Evolutionary conservation across 495 filamentous ascomycete species (phyloP).

Genomic region (Paragyromitra xinjiangensis): DNA sequence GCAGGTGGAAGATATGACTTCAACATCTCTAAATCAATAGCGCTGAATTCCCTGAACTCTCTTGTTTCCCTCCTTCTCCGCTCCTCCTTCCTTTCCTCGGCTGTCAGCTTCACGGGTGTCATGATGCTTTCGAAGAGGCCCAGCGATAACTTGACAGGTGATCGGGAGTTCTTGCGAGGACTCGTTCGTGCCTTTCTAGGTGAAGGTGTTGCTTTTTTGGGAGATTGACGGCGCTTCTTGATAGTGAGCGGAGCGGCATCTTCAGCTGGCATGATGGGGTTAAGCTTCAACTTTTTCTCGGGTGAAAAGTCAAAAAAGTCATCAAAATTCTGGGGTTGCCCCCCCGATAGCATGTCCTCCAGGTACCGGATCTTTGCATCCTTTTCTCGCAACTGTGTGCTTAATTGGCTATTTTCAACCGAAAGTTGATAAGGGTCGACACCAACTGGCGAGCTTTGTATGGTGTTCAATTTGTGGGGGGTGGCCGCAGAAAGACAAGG

Average conservation of each 20-base stretch:
- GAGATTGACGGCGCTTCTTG: constrained; percentile 53
- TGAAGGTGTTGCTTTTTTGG: constrained; percentile 36
- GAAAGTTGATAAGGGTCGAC: constrained; percentile 43
- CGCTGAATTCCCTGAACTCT: constrained; percentile 57
- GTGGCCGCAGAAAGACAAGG: constrained; percentile 55
- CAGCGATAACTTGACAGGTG: constrained; percentile 42
- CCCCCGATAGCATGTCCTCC: constrained; percentile 47
- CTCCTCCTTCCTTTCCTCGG: constrained; percentile 50
- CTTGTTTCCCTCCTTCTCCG: constrained; percentile 55
- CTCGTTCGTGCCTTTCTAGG: constrained; percentile 36
- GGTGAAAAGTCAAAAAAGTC: constrained; percentile 57
- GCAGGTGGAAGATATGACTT: constrained; percentile 47
- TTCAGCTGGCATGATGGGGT: constrained; percentile 4
- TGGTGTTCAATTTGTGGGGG: constrained; percentile 54
- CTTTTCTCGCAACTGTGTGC: constrained; percentile 49
- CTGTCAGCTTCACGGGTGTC: constrained; percentile 45
- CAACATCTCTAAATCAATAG: constrained; percentile 53
- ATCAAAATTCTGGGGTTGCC: constrained; percentile 46
- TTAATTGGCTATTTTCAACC: constrained; percentile 48
- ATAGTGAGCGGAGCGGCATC: constrained; percentile 40
- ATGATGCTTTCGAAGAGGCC: constrained; percentile 47
- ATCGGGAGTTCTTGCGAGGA: constrained; percentile 42
- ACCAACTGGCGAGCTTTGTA: constrained; percentile 41
- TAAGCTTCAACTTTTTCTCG: constrained; percentile 50
- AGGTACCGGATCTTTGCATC: constrained; percentile 54